A percentile compares a stretch with the other conserved stretches of the same genome.
phyloP scores from a whole-genome alignment of 2,329 filamentous ascomycete genomes.

The Phialophora macrospora region DNA sequence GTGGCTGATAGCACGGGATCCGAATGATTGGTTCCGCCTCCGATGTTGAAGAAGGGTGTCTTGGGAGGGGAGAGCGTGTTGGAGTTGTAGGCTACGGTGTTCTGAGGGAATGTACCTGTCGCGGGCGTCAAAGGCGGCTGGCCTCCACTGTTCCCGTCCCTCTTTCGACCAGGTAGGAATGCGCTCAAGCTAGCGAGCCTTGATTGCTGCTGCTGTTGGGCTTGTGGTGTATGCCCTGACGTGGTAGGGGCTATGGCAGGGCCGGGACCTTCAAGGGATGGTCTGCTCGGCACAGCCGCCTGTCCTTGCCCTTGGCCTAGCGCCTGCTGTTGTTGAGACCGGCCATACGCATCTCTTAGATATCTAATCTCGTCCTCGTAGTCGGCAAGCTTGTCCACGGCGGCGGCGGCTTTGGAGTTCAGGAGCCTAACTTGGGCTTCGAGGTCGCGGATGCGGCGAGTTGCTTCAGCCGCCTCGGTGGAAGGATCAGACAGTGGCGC shows the following conservation, averaged over 20 bases:
- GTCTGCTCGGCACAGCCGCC: conserved; percentile 31
- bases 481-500: conserved; percentile 38
- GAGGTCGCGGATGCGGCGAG: conserved; percentile 56
- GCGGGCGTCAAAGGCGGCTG: conserved; percentile 47
- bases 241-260: conserved; percentile 7
- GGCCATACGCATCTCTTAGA: conserved; percentile 45
- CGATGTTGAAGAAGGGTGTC: conserved; percentile 33
- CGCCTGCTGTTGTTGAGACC: conserved; percentile 33
- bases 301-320: conserved; percentile 28
- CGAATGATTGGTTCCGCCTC: conserved; percentile 36
- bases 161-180: conserved; percentile 39
- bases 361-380: conserved; percentile 66
- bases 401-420: conserved; percentile 58
- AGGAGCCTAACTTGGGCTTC: conserved; percentile 60
- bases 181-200: conserved; percentile 38
- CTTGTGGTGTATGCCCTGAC: conserved; percentile 13
- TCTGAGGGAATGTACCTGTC: conserved; percentile 45
- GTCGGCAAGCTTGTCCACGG: conserved; percentile 63
- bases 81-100: conserved; percentile 22
- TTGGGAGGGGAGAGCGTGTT: conserved; percentile 36
- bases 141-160: conserved; percentile 22
- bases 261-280: conserved; percentile 22
- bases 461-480: conserved; percentile 42
- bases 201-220: conserved; percentile 20
- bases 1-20: conserved; percentile 5